phyloP scores from a whole-genome alignment of 2,329 filamentous ascomycete genomes.

The Lojkania enalia region DNA sequence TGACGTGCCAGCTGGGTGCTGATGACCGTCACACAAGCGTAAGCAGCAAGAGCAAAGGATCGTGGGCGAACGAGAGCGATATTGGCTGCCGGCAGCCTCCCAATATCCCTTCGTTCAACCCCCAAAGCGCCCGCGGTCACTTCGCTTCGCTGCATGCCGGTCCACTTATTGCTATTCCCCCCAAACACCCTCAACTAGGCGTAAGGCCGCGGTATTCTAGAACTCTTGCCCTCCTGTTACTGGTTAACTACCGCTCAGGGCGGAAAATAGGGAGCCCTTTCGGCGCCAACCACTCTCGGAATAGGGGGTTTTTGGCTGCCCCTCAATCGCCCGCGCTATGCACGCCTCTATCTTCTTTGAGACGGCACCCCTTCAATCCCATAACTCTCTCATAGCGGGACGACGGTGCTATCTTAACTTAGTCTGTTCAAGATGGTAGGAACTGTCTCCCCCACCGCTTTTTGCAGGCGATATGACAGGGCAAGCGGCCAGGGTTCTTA shows the following conservation, averaged over 20 bases:
- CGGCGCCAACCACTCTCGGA: constrained; percentile 18
- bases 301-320: constrained; percentile 35
- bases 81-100: constrained; percentile 16
- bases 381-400: constrained; percentile 16
- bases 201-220: constrained; percentile 2
- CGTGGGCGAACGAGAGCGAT: constrained; percentile 6
- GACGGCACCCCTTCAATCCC: constrained; percentile 14
- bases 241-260: neutral
- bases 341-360: constrained; percentile 11
- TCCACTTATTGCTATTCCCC: no score
- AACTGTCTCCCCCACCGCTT: constrained; percentile 10
- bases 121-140: no score
- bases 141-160: no score
- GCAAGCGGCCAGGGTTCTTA: constrained; percentile 24
- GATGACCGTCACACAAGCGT: constrained; percentile 2
- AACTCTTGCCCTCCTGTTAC: neutral
- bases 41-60: neutral
- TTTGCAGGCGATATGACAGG: constrained; percentile 30
- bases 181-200: no score
- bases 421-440: constrained; percentile 15
- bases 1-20: neutral
- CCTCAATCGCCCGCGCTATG: constrained; percentile 14
- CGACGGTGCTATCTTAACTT: constrained; percentile 17
- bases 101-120: no score
- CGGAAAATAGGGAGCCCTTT: neutral